These are phyloP conservation scores for Lactarius evosmus DNA, from an alignment of 768 basidiomycete species.

Conservation along the genomic window DNA sequence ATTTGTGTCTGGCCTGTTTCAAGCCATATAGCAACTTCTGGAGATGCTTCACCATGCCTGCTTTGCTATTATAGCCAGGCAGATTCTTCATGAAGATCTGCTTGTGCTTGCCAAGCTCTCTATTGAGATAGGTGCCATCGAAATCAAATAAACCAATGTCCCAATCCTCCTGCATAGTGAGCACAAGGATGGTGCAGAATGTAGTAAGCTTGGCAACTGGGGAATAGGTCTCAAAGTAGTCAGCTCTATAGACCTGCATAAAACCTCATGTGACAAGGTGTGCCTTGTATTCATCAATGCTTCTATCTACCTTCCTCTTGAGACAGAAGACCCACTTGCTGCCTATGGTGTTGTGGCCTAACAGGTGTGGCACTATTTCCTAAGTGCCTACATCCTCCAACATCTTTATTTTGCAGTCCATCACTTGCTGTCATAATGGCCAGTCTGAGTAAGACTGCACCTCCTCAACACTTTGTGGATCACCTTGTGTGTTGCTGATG, in stretches of 20 bases:
- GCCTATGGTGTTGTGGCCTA: slow-evolving; percentile 26
- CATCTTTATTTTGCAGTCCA: slow-evolving; percentile 28
- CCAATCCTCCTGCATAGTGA: slow-evolving; percentile 21
- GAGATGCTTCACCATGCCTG: slow-evolving; percentile 21
- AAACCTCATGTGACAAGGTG: too few relatives aligned
- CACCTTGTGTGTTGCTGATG: not conserved
- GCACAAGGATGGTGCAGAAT: slow-evolving; percentile 34
- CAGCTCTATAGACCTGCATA: slow-evolving; percentile 24
- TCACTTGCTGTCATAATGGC: slow-evolving; percentile 31
- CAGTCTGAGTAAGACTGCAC: slow-evolving; percentile 31
- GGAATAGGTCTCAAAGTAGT: slow-evolving; percentile 38
- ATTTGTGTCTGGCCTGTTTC: slow-evolving; percentile 27
- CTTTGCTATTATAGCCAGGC: slow-evolving; percentile 11
- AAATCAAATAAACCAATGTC: slow-evolving; percentile 37
- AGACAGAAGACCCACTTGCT: too few relatives aligned
- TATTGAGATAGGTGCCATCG: slow-evolving; percentile 34
- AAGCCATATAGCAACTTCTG: slow-evolving; percentile 27
- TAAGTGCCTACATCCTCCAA: slow-evolving; percentile 34
- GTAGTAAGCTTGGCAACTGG: slow-evolving; percentile 31
- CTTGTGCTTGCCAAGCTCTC: not conserved
- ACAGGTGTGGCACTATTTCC: slow-evolving; percentile 32
- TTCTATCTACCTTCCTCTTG: too few relatives aligned
- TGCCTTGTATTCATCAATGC: too few relatives aligned
- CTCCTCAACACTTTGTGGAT: slow-evolving; percentile 23
- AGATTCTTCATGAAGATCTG: slow-evolving; percentile 9